These are phyloP conservation scores for Takakia lepidozioides DNA, from an alignment of 225 moss, liverwort and hornwort genomes.

Conservation along the genomic window DNA sequence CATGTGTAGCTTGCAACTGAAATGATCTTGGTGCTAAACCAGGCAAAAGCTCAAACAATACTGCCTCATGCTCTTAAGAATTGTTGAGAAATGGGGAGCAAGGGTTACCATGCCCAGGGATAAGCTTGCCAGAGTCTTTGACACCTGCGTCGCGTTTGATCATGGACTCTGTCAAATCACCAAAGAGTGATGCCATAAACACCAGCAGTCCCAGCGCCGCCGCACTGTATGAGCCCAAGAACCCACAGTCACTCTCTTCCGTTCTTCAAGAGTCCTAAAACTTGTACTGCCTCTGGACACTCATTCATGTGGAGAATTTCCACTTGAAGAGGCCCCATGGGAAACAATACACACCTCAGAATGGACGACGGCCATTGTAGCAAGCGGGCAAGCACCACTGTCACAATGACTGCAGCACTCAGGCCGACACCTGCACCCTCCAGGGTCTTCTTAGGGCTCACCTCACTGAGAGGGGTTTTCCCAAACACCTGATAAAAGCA, in stretches of 20 bases:
- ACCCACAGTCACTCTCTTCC: background rate
- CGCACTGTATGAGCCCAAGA: conserved; percentile 31
- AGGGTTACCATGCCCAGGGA: conserved; percentile 86
- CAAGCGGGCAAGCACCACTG: conserved; percentile 69
- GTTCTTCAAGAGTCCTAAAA: too few relatives aligned
- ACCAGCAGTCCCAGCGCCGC: conserved; percentile 73
- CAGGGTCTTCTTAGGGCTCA: conserved; percentile 92
- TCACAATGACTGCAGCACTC: conserved; percentile 63
- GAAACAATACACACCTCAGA: too few relatives aligned
- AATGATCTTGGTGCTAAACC: too few relatives aligned
- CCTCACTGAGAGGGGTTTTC: conserved; percentile 75
- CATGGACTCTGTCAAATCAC: conserved; percentile 97
- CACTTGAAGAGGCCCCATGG: too few relatives aligned
- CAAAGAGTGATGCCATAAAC: conserved; percentile 84
- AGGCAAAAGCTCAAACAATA: too few relatives aligned
- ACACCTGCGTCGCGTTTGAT: conserved; percentile 99
- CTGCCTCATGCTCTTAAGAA: too few relatives aligned
- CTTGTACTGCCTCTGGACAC: too few relatives aligned
- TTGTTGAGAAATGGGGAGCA: too few relatives aligned
- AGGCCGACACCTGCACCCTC: conserved; percentile 89
- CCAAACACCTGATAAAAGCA: conserved; percentile 58
- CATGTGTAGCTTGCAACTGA: too few relatives aligned
- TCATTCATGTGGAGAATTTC: too few relatives aligned
- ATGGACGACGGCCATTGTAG: conserved; percentile 83
- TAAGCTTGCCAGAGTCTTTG: conserved; percentile 90